Evolutionary conservation across 305 asterid genomes (phyloP), one percentile per base, ranked within the genome.

Genomic region (Lippia alba): DNA sequence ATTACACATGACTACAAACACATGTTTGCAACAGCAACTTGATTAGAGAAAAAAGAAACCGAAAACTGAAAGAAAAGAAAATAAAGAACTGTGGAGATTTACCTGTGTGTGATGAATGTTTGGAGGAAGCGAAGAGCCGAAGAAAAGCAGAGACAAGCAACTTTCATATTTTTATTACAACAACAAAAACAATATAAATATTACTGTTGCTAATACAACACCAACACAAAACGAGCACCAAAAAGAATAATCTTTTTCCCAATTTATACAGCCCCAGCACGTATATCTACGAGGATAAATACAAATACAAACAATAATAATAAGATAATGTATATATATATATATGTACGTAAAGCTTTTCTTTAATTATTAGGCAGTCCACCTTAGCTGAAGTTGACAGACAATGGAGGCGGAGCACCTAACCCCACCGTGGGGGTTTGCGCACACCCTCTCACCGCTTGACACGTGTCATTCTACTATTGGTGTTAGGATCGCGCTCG

Each of bases 121-220:
- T 79, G 78, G 74, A 72, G 59, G 74, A 79, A 66, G 73, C 68
- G 67, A 84, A 80, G 83, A 78, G 86, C 76, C 82, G 79, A 81
- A 83, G 71, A 74, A 76, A 77, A 76, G 75, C 82, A 59, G 70
- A 46, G 65, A 45, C 63, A 63, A 67, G 50, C 87, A 81, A 76
- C 80, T 79, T 77, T 83, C 77, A 69, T 69, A 72, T 79, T 77
- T 34, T 78, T 74, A 72, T 67, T 74, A 30, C 32, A 51, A 50
- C n/a, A 12, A 30, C 1, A 66, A 69, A 19, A 44, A 48, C 14
- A 59, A 70, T 20, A 70, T 20, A 12, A 48, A 30, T 19, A 60
- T 65, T 65, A 72, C 65, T 69, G 70, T 45, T 39, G 7, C 30
- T 41, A 24, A 24, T 24, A 30, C 67, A 46, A 6, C 61, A 33